Base-by-base conservation (phyloP, 176 grass and related monocot genomes). In the Cenchrus fungigraminus region DNA sequence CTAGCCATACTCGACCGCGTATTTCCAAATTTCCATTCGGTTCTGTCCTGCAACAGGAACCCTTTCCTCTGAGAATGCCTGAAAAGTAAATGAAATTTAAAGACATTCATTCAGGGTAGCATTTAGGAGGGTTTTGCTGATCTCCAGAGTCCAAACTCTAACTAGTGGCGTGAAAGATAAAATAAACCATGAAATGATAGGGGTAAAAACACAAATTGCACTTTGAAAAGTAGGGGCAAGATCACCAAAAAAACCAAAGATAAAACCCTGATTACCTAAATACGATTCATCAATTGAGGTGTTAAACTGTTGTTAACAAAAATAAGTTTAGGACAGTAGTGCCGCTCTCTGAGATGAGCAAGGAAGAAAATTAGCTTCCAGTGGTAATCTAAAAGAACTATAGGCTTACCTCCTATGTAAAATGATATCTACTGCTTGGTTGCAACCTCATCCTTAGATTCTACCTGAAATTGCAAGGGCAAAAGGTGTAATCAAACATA, bases 401-500 rank as follows among this genome's bases (percentile, higher is more conserved):
- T n/a, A 22, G 76, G 62, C 32, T 73, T 83, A 90, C 89, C 84
- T 83, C 68, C 79, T 83, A 87, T 44, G 51, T 54, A 83, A 63
- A 86, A 12, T 9, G 20, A 50, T 46, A 81, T 63, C 74, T 87
- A 90, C 52, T 82, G 31, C 89, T 84, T 57, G 75, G 60, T 63
- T 59, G 79, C 68, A 32, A 82, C 81, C 86, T 89, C 89, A 86
- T 90, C 87, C 87, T 94, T 90, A 65, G 88, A 83, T 84, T 94
- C 88, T 68, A 85, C 78, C 91, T 97, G 86, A 82, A 86, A 85
- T 74, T 63, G 63, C 15, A 25, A 57, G 43, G 74, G 69, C 34
- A 22, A 46, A 79, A 74, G 19, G 31, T 77, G 32, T 54, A 85
- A 76, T 77, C 9, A 74, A 79, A 73, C 50, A 77, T 31, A 83